These are phyloP conservation scores for Vigna unguiculata DNA, from an alignment of 306 rosid species.

Conservation along the genomic window DNA sequence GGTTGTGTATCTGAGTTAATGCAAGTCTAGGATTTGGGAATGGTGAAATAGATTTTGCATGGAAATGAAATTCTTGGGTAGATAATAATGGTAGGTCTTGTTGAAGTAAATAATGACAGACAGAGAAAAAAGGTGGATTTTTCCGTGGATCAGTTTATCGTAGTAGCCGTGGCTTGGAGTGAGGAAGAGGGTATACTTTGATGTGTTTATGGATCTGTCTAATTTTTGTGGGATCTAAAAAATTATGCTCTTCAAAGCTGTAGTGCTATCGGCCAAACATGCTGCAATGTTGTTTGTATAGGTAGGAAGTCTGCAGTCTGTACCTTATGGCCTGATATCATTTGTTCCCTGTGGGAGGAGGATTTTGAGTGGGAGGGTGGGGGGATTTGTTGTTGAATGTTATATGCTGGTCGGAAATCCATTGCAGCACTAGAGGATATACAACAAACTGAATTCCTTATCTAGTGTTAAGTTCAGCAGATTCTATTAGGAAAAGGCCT, in stretches of 20 bases:
- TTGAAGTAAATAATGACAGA: not conserved
- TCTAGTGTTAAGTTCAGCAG: not conserved
- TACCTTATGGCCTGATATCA: not conserved
- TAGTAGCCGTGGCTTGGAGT: not conserved
- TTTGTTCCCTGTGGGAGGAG: constrained; percentile 16
- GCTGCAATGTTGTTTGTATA: constrained; percentile 2
- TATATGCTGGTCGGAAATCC: constrained; percentile 20
- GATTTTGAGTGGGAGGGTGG: not conserved
- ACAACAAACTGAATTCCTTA: not conserved
- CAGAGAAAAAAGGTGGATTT: not conserved
- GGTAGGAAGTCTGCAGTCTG: constrained; percentile 14
- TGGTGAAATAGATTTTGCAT: not conserved
- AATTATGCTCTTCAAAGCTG: not conserved
- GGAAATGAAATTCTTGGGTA: not conserved
- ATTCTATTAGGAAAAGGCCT: constrained; percentile 23
- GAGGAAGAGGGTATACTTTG: not conserved
- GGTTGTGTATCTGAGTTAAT: constrained; percentile 29
- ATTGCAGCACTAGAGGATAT: constrained; percentile 3
- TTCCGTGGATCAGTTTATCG: not conserved
- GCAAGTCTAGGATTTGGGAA: not conserved
- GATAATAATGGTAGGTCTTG: not conserved
- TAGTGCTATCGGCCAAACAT: not conserved
- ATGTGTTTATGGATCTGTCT: constrained; percentile 7
- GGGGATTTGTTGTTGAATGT: constrained; percentile 20
- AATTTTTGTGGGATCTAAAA: constrained; percentile 4